These are phyloP conservation scores for Brassica balearica DNA, from an alignment of 441 rosid species.

Conservation along the genomic window DNA sequence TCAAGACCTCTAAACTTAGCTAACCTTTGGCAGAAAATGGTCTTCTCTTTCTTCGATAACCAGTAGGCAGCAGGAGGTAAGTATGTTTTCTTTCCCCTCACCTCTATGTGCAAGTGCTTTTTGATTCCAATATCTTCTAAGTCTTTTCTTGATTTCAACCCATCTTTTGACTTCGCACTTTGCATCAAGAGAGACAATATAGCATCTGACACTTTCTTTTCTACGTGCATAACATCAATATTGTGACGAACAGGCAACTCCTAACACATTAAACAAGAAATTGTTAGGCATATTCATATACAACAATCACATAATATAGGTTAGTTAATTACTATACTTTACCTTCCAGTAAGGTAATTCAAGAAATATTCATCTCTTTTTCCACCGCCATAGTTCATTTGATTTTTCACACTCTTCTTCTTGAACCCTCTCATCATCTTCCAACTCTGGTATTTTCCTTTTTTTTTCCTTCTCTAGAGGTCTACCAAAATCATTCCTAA, in stretches of 20 bases:
- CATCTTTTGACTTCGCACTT: neutral
- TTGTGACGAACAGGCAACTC: neutral
- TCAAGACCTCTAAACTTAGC: neutral
- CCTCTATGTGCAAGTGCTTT: neutral
- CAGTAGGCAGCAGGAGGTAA: neutral
- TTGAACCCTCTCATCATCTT: too few relatives aligned
- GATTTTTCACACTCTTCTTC: too few relatives aligned
- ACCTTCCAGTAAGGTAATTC: neutral
- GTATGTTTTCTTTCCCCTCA: neutral
- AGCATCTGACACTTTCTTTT: neutral
- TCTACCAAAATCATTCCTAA: too few relatives aligned
- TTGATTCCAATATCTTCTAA: neutral
- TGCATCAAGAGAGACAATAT: neutral
- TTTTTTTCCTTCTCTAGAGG: too few relatives aligned
- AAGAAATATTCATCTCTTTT: neutral
- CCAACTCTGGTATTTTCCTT: too few relatives aligned
- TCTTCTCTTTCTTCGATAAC: neutral
- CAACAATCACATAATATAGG: neutral
- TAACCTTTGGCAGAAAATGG: neutral
- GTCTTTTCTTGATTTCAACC: neutral
- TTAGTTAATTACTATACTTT: neutral
- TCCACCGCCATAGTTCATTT: neutral
- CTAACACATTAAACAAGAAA: neutral
- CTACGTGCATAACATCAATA: slow-evolving; percentile 11
- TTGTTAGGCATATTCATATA: neutral